Evolutionary conservation across 2,329 filamentous ascomycete species (phyloP).

Genomic region (Fonsecaea monophora): DNA sequence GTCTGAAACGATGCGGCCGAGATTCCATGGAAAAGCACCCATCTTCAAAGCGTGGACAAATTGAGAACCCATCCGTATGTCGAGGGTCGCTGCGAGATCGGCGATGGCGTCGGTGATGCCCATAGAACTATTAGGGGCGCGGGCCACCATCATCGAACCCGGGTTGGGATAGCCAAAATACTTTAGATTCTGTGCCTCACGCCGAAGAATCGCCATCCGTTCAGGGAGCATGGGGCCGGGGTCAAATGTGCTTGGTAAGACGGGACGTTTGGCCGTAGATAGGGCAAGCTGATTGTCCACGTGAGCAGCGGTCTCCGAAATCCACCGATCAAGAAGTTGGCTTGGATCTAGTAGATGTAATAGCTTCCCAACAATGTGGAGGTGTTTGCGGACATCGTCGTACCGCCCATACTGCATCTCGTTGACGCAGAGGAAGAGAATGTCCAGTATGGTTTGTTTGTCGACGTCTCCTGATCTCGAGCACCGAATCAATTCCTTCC

Average conservation of each 20-base stretch:
- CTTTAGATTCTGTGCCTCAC: conserved; percentile 29
- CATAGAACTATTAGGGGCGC: conserved; percentile 19
- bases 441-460: conserved; percentile 35
- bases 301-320: conserved; percentile 35
- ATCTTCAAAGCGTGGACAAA: conserved; percentile 25
- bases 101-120: conserved; percentile 33
- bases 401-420: conserved; percentile 32
- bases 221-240: conserved; percentile 37
- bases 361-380: conserved; percentile 31
- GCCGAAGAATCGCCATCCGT: conserved; percentile 31
- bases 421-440: conserved; percentile 32
- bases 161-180: conserved; percentile 27
- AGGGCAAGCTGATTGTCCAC: conserved; percentile 37
- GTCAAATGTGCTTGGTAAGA: conserved; percentile 31
- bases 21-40: conserved; percentile 22
- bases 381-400: conserved; percentile 33
- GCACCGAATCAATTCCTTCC: conserved; percentile 29
- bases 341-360: conserved; percentile 32
- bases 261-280: conserved; percentile 28
- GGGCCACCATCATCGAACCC: conserved; percentile 15
- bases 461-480: conserved; percentile 30
- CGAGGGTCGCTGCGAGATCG: conserved; percentile 31
- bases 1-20: conserved; percentile 28
- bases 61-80: conserved; percentile 34
- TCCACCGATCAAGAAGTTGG: conserved; percentile 34